Conservation (phyloP, 805 yeast genomes). For the Candida stauntonica region DNA sequence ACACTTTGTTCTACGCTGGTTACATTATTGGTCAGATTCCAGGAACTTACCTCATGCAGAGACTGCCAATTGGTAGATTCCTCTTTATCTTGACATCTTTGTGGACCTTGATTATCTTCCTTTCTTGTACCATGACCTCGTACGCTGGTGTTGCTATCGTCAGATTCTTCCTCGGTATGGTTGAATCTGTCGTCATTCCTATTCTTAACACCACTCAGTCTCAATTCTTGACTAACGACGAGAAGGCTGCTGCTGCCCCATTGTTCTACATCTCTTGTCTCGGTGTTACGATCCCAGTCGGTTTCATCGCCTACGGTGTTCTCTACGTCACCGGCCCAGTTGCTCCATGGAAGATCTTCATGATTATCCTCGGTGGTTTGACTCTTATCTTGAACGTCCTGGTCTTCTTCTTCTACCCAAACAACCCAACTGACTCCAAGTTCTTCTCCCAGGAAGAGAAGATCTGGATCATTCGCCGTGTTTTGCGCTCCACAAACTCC, state of each 20-base stretch:
- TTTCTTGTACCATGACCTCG: slow-evolving; percentile 41
- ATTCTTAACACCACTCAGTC: slow-evolving; percentile 43
- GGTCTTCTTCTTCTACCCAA: slow-evolving; percentile 44
- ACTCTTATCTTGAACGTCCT: slow-evolving; percentile 38
- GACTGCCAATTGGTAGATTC: slow-evolving; percentile 37
- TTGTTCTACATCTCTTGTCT: slow-evolving; percentile 48
- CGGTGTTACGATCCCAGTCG: slow-evolving; percentile 49
- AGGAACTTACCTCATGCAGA: slow-evolving; percentile 41
- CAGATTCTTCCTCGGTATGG: slow-evolving; percentile 49
- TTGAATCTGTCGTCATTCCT: slow-evolving; percentile 42
- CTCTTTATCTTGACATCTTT: slow-evolving; percentile 33
- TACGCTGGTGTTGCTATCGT: slow-evolving; percentile 43
- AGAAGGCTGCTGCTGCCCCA: slow-evolving; percentile 50
- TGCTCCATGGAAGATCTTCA: slow-evolving; percentile 49
- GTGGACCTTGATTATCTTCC: slow-evolving; percentile 46
- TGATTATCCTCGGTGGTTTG: slow-evolving; percentile 52
- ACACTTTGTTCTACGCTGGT: slow-evolving; percentile 52
- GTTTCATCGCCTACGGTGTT: slow-evolving; percentile 43
- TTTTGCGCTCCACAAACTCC: slow-evolving; percentile 33
- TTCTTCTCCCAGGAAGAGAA: slow-evolving; percentile 46
- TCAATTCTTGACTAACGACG: slow-evolving; percentile 44
- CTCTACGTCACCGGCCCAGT: slow-evolving; percentile 26
- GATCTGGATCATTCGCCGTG: slow-evolving; percentile 44
- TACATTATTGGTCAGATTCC: slow-evolving; percentile 42
- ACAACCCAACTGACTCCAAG: slow-evolving; percentile 49